These are phyloP conservation scores for Lentinula sp. DNA, from an alignment of 768 basidiomycete species.

Conservation along the genomic window DNA sequence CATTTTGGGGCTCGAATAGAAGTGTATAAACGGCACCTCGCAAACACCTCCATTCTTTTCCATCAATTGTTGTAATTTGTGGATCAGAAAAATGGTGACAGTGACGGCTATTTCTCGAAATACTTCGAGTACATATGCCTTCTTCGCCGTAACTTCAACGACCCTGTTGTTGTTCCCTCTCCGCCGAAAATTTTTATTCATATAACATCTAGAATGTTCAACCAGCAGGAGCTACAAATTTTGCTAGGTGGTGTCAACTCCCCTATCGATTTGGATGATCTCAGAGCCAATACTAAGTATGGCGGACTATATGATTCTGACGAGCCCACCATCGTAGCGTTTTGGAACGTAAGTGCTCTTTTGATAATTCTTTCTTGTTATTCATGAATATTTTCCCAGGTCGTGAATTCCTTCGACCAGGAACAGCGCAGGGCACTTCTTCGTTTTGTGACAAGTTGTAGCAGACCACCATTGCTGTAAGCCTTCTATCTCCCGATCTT, in stretches of 20 bases:
- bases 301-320: constrained; percentile 73
- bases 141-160: not conserved
- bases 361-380: not conserved
- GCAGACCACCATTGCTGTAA: constrained; percentile 80
- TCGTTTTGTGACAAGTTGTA: constrained; percentile 91
- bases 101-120: not conserved
- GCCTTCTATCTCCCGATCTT: constrained; percentile 17
- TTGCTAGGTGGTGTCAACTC: constrained; percentile 85
- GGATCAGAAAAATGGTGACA: not conserved
- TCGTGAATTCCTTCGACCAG: constrained; percentile 73
- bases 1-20: not conserved
- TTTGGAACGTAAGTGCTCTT: constrained; percentile 66
- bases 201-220: constrained; percentile 72
- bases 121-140: not conserved
- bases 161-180: not conserved
- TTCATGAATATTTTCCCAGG: constrained; percentile 30
- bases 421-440: constrained; percentile 74
- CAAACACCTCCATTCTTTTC: not conserved
- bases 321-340: constrained; percentile 65
- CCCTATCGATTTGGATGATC: constrained; percentile 79
- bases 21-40: not conserved
- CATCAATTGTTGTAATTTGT: not conserved
- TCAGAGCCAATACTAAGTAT: constrained; percentile 71
- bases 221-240: constrained; percentile 92
- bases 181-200: not conserved